Evolutionary conservation across 352 stramenopile genomes (phyloP).

Genomic region (Phytopythium aichiense): DNA sequence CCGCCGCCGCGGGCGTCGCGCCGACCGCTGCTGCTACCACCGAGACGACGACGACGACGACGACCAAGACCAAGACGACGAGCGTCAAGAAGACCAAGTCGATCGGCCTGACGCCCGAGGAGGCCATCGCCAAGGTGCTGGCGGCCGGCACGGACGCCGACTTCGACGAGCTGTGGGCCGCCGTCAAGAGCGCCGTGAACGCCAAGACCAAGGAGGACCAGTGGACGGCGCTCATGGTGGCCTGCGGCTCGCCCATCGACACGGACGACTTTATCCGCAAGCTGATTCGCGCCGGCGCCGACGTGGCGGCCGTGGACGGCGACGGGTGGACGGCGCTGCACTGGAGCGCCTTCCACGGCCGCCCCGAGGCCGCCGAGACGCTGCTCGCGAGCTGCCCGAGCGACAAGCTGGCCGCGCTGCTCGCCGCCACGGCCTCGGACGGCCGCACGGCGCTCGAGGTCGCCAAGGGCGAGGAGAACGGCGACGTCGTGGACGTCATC

Average conservation of each 20-base stretch:
- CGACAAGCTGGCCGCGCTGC: slow-evolving; percentile 35
- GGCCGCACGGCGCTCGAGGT: slow-evolving; percentile 61
- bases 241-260: slow-evolving; percentile 73
- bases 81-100: slow-evolving; percentile 21
- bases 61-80: slow-evolving; percentile 15
- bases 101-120: slow-evolving; percentile 27
- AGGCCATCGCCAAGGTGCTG: slow-evolving; percentile 60
- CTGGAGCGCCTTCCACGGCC: slow-evolving; percentile 80
- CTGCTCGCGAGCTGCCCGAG: slow-evolving; percentile 40
- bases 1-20: slow-evolving; percentile 21
- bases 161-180: slow-evolving; percentile 62
- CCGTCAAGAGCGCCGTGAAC: slow-evolving; percentile 58
- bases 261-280: slow-evolving; percentile 78
- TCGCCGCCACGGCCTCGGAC: slow-evolving; percentile 52
- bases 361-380: slow-evolving; percentile 59
- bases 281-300: slow-evolving; percentile 47
- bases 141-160: slow-evolving; percentile 63
- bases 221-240: slow-evolving; percentile 83
- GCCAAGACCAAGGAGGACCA: slow-evolving; percentile 66
- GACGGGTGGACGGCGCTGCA: slow-evolving; percentile 82
- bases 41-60: slow-evolving; percentile 4
- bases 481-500: slow-evolving; percentile 63
- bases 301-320: slow-evolving; percentile 61
- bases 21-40: slow-evolving; percentile 5
- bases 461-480: slow-evolving; percentile 66